Base-by-base conservation (phyloP, 2,329 filamentous ascomycete genomes). In the Arthroderma uncinatum region DNA sequence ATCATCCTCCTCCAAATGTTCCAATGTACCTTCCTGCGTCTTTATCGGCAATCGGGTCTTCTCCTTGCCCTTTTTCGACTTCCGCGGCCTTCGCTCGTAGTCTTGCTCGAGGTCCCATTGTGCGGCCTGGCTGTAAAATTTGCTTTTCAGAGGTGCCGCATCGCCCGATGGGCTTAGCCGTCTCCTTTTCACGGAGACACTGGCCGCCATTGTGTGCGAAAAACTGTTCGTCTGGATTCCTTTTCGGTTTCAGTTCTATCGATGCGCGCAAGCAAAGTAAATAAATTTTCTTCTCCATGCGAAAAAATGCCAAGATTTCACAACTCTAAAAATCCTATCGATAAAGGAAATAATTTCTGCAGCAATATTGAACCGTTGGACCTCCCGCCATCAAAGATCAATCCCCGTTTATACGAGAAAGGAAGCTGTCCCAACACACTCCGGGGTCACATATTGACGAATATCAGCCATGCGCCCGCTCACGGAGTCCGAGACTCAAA, bases 51-150 rank as follows among this genome's bases (percentile, higher is more conserved):
- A 77, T 64, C 85, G 82, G 37, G 82, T 89, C 68, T 76, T 85
- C 68, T 91, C 87, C 64, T 83, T 81, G 57, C 81, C 79, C 70
- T 89, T 88, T 71, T 86, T 89, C 67, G 82, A 85, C 70, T 93
- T 93, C 64, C 88, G 81, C 50, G 87, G 84, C 63, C 83, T 83
- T 60, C 81, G 81, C 71, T 95, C 90, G 76, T 96, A 97, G 70
- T 89, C 86, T 68, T 95, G 87, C 75, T 95, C 93, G 53, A 95
- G 79, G 67, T 95, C 84, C 90, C 92, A 97, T 72, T 83, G 85
- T 59, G 87, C 79, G 4, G 87, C 89, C 66, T 82, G 85, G 65
- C 82, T 82, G 74, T 88, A 81, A 70, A 91, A 90, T 56, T 81
- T 79, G 37, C 70, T 68, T 53, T 62, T 60, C 50, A 65, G 60